Evolutionary conservation across 345 rosid species (phyloP).

Genomic region (Boechera divaricarpa): DNA sequence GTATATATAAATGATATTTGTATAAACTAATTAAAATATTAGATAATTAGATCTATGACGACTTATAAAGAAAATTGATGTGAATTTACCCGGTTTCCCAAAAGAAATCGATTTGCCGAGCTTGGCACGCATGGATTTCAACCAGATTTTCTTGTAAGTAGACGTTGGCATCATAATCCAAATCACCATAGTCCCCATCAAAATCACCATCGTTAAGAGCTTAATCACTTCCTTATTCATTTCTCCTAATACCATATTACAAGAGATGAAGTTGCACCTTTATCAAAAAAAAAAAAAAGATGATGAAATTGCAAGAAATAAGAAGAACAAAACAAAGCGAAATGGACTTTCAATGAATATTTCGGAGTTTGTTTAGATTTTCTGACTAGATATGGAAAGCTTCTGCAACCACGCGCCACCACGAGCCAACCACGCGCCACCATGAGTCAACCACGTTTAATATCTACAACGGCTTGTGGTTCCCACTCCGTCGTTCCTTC

Average conservation of each 20-base stretch:
- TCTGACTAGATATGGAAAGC: not conserved
- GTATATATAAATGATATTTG: not conserved
- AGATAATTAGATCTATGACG: not conserved
- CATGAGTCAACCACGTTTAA: not conserved
- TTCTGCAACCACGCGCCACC: not conserved
- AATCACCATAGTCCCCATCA: slow-evolving; percentile 55
- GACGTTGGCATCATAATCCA: slow-evolving; percentile 69
- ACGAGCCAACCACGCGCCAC: not conserved
- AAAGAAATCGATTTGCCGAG: slow-evolving; percentile 49
- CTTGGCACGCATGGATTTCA: slow-evolving; percentile 40
- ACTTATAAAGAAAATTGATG: not conserved
- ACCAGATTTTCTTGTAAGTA: slow-evolving; percentile 53
- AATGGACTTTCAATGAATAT: not conserved
- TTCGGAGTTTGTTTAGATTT: not conserved
- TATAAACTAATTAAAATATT: not conserved
- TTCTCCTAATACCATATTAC: slow-evolving; percentile 19
- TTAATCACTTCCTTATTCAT: slow-evolving; percentile 29
- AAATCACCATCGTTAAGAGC: slow-evolving; percentile 44
- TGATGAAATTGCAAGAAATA: slow-evolving; percentile 2
- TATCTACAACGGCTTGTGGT: slow-evolving; percentile 14
- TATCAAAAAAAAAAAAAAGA: not conserved
- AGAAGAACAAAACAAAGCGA: not conserved
- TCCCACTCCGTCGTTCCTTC: not conserved
- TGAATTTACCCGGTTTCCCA: slow-evolving; percentile 57
- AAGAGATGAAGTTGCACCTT: slow-evolving; percentile 4